These are phyloP conservation scores for Simplicillium sp. DNA, from an alignment of 2,329 filamentous ascomycete genomes.

Conservation along the genomic window DNA sequence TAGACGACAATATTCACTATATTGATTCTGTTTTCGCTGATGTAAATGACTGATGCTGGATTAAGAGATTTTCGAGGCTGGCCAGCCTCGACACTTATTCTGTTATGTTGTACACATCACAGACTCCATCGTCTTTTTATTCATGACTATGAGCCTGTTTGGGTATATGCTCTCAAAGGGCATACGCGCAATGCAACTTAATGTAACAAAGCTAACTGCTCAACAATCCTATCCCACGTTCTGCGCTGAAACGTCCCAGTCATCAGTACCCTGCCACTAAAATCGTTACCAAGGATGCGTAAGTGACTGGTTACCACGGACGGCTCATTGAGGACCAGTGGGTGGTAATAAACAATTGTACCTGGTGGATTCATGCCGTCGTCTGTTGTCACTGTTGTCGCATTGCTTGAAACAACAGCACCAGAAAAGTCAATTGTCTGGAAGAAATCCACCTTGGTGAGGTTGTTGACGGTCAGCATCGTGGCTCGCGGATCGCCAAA, in stretches of 20 bases:
- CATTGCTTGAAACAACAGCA: slow-evolving; percentile 11
- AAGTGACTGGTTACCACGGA: slow-evolving; percentile 7
- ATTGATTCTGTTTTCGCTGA: too few species aligned
- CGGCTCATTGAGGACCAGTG: slow-evolving; percentile 4
- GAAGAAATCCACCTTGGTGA: slow-evolving; percentile 24
- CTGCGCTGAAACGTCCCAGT: background rate
- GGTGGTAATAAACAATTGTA: slow-evolving; percentile 10
- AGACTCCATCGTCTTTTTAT: too few species aligned
- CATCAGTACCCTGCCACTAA: background rate
- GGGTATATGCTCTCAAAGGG: too few species aligned
- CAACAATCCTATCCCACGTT: background rate
- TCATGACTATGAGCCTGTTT: too few species aligned
- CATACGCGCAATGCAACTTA: too few species aligned
- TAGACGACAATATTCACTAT: too few species aligned
- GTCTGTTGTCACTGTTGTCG: too few species aligned
- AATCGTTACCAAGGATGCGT: slow-evolving; percentile 16
- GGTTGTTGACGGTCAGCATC: slow-evolving; percentile 28
- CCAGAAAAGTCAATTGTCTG: slow-evolving; percentile 24
- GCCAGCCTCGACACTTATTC: too few species aligned
- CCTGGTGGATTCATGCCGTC: slow-evolving; percentile 10
- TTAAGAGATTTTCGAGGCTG: too few species aligned
- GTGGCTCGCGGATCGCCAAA: slow-evolving; percentile 20
- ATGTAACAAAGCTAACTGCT: background rate
- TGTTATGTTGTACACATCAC: too few species aligned
- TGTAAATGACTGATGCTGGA: too few species aligned